Percentiles rank a stretch among this genome's conserved stretches.
These are phyloP conservation scores for Naumovozyma baii DNA, from an alignment of 805 yeast species.

Conservation along the genomic window DNA sequence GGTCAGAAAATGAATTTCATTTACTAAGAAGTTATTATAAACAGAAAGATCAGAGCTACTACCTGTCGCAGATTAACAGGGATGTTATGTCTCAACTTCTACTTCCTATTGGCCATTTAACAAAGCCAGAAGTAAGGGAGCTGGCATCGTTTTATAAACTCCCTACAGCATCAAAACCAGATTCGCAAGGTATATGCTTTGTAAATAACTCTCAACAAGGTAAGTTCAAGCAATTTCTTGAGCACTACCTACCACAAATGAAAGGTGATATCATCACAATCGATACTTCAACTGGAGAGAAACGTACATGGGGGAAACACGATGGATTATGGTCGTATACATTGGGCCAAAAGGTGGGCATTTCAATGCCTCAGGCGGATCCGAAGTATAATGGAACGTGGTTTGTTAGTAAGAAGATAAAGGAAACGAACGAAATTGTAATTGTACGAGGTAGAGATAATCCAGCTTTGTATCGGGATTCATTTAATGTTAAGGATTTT, in stretches of 20 bases:
- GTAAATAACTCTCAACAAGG: constrained; percentile 54
- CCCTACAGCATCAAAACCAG: constrained; percentile 70
- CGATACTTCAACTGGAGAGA: constrained; percentile 40
- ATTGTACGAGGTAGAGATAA: constrained; percentile 66
- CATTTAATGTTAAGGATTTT: constrained; percentile 35
- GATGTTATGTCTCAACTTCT: constrained; percentile 40
- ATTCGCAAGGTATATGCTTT: constrained; percentile 92
- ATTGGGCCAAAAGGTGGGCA: constrained; percentile 66
- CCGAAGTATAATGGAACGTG: constrained; percentile 68
- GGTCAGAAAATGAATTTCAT: constrained; percentile 30
- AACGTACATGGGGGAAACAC: constrained; percentile 71
- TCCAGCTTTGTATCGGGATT: constrained; percentile 41
- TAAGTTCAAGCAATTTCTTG: constrained; percentile 60
- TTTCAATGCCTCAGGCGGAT: constrained; percentile 84
- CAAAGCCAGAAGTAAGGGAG: constrained; percentile 64
- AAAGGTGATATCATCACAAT: constrained; percentile 69
- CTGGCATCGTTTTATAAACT: constrained; percentile 48
- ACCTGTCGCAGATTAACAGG: constrained; percentile 58
- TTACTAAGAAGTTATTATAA: constrained; percentile 49
- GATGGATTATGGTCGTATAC: constrained; percentile 92
- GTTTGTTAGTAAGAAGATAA: constrained; percentile 71
- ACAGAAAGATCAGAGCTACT: constrained; percentile 84
- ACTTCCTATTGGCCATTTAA: constrained; percentile 72
- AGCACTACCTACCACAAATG: constrained; percentile 59
- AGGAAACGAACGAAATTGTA: constrained; percentile 57